Conservation (phyloP, 768 basidiomycete species). For the Pleurotus pulmonarius region DNA sequence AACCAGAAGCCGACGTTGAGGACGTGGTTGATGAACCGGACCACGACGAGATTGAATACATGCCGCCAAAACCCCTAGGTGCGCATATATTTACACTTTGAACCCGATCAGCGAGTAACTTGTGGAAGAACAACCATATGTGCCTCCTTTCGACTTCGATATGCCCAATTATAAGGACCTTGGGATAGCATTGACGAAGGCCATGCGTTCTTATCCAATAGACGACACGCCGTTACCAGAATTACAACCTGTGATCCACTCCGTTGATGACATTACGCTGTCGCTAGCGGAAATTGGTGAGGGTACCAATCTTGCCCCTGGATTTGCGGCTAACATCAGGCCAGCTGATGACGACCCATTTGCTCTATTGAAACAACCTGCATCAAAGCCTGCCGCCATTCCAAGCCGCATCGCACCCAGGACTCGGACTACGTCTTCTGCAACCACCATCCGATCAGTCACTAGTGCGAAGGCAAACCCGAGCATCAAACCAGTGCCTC, state of each 20-base stretch:
- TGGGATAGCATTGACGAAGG: conserved; percentile 29
- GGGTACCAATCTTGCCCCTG: conserved; percentile 13
- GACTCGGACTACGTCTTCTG: background rate
- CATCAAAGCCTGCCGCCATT: background rate
- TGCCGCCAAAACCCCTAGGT: conserved; percentile 45
- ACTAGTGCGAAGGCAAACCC: background rate
- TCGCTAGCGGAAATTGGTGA: conserved; percentile 25
- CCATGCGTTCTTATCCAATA: conserved; percentile 27
- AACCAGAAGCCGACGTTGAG: conserved; percentile 23
- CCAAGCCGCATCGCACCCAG: background rate
- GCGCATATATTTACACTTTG: conserved; percentile 7
- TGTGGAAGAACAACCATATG: conserved; percentile 34
- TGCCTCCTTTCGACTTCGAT: conserved; percentile 41
- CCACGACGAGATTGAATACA: conserved; percentile 49
- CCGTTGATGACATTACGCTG: conserved; percentile 19
- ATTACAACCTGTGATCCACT: conserved; percentile 24
- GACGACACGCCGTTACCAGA: conserved; percentile 22
- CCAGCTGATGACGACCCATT: conserved; percentile 24
- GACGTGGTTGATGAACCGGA: conserved; percentile 29
- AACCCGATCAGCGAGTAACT: background rate
- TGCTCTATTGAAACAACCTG: background rate
- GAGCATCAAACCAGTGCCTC: background rate
- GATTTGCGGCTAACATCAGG: background rate
- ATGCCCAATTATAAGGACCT: conserved; percentile 40
- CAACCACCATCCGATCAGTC: background rate